Evolutionary conservation across 2,329 filamentous ascomycete genomes (phyloP), one percentile per base, ranked within the genome.

Genomic region (Aspergillus carbonarius): DNA sequence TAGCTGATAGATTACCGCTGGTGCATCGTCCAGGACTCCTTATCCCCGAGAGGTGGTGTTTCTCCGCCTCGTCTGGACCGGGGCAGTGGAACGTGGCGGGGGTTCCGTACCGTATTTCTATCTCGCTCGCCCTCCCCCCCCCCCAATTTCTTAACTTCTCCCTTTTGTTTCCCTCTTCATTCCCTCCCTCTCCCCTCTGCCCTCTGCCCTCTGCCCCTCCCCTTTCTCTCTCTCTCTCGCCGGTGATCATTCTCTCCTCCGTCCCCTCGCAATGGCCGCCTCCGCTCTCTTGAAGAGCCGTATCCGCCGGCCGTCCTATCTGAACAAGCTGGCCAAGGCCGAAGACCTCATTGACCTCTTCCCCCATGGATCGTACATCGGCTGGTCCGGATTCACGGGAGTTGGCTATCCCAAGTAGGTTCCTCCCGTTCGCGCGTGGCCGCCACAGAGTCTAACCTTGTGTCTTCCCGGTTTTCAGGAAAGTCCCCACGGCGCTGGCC

Each of bases 301-400:
- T 67, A 83, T 95, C 62, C 82, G 87, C 67, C 85, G 90, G 64
- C 88, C 91, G 20, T 89, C 88, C 42, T 87, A 93, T 76, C 83
- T 96, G 57, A 88, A 87, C 69, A 96, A 93, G 82, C 81, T 96
- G 59, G 87, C 88, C 68, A 87, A 87, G 68, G 86, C 92, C 37
- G 86, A 95, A 75, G 91, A 96, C 73, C 77, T 96, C 63, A 83
- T 96, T 60, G 83, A 89, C 63, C 83, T 90, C 66, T 96, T 96
- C 70, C 92, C 92, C 64, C 85, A 95, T 81, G 88, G 88, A 71
- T 78, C 90, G n/a, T 95, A 95, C 76, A 85, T 96, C 68, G 92
- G 92, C 70, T 96, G 92, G 92, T 92, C 88, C 63, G 92, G 92
- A 35, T 96, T 96, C 77, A 96, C 92, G 12, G 92, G 91, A 68